phyloP scores from a whole-genome alignment of 768 basidiomycete species.

The Tulasnella calospora region DNA sequence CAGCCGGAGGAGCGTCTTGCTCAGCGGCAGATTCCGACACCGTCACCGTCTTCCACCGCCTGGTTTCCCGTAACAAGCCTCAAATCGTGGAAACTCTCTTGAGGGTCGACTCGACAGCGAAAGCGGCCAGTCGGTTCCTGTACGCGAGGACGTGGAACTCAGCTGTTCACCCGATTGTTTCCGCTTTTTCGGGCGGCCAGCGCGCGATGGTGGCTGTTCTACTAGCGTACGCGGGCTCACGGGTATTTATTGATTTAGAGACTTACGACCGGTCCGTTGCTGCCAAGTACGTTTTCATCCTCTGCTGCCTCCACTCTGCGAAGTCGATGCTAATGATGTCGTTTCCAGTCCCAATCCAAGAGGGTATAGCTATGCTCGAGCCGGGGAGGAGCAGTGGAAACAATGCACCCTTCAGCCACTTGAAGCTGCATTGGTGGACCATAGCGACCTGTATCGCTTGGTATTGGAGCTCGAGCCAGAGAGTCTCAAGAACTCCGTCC shows the following conservation, averaged over 20 bases:
- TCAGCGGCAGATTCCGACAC: slow-evolving; percentile 35
- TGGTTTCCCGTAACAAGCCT: slow-evolving; percentile 32
- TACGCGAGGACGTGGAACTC: slow-evolving; percentile 10
- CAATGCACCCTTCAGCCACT: slow-evolving; percentile 30
- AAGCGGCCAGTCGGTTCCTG: slow-evolving; percentile 35
- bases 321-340: background rate
- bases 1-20: slow-evolving; percentile 33
- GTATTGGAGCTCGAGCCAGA: slow-evolving; percentile 35
- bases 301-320: background rate
- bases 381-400: background rate
- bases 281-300: slow-evolving; percentile 29
- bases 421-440: slow-evolving; percentile 32
- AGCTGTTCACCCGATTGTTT: slow-evolving; percentile 33
- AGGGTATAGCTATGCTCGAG: background rate
- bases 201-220: slow-evolving; percentile 35
- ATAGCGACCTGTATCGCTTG: slow-evolving; percentile 33
- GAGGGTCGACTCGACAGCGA: slow-evolving; percentile 35
- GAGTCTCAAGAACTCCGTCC: background rate
- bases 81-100: slow-evolving; percentile 34
- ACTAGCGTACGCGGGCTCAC: slow-evolving; percentile 36
- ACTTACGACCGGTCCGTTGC: slow-evolving; percentile 32
- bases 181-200: slow-evolving; percentile 32
- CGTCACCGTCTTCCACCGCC: slow-evolving; percentile 36
- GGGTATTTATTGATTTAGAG: slow-evolving; percentile 31
- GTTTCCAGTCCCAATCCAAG: background rate